These are phyloP conservation scores for Phalaenopsis equestris DNA, from an alignment of 106 monocot species.

Conservation along the genomic window DNA sequence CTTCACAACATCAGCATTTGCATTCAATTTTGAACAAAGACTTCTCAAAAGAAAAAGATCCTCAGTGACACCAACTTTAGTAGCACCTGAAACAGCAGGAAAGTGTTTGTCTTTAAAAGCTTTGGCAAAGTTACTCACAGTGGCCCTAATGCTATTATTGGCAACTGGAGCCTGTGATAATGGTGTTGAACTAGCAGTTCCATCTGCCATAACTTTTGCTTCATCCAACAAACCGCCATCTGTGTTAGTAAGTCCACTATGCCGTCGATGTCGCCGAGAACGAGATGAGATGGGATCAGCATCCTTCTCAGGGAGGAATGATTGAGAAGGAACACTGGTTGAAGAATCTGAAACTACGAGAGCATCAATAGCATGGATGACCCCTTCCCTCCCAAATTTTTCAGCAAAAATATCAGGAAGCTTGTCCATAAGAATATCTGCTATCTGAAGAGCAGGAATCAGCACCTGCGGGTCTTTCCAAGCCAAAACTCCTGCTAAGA, in stretches of 20 bases:
- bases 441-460: slow-evolving; percentile 91
- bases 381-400: slow-evolving; percentile 94
- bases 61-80: slow-evolving; percentile 69
- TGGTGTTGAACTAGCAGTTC: slow-evolving; percentile 25
- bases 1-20: slow-evolving; percentile 38
- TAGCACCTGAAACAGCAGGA: slow-evolving; percentile 26
- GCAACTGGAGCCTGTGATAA: slow-evolving; percentile 35
- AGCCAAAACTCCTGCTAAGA: slow-evolving; percentile 88
- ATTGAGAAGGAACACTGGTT: slow-evolving; percentile 29
- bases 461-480: slow-evolving; percentile 98
- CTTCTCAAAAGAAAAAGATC: slow-evolving; percentile 75
- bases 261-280: slow-evolving; percentile 73
- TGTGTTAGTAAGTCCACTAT: slow-evolving; percentile 16
- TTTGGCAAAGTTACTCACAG: slow-evolving; percentile 75
- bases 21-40: slow-evolving; percentile 71
- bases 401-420: slow-evolving; percentile 86
- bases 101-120: slow-evolving; percentile 84
- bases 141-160: slow-evolving; percentile 54
- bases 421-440: slow-evolving; percentile 89
- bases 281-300: slow-evolving; percentile 53
- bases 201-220: slow-evolving; percentile 33
- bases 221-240: slow-evolving; percentile 55
- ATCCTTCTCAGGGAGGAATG: slow-evolving; percentile 45
- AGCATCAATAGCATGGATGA: slow-evolving; percentile 85
- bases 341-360: slow-evolving; percentile 59